Evolutionary conservation across 1,139 yeast species (phyloP).

Genomic region (Scheffersomyces illinoinensis): DNA sequence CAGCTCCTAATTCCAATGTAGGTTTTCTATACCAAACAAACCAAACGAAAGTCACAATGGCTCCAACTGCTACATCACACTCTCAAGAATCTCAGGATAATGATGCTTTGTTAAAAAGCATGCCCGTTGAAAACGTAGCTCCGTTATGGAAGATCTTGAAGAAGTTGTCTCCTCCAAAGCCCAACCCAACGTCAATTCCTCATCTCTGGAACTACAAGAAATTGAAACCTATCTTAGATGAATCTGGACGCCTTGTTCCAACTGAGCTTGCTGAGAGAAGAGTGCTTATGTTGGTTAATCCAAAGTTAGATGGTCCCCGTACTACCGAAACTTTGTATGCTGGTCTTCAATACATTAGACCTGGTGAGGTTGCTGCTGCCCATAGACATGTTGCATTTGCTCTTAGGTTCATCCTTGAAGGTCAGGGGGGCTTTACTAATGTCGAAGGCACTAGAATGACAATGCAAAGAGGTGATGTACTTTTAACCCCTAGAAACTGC

Average conservation of each 20-base stretch:
- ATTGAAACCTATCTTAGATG: slow-evolving; percentile 16
- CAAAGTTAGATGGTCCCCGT: slow-evolving; percentile 18
- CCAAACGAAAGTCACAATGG: neutral
- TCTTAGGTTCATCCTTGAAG: slow-evolving; percentile 20
- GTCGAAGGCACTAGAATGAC: slow-evolving; percentile 19
- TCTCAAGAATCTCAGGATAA: slow-evolving; percentile 8
- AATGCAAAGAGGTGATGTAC: slow-evolving; percentile 21
- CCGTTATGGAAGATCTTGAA: slow-evolving; percentile 24
- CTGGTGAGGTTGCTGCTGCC: slow-evolving; percentile 24
- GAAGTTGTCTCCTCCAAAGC: slow-evolving; percentile 21
- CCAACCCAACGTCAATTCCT: slow-evolving; percentile 19
- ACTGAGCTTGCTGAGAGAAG: slow-evolving; percentile 21
- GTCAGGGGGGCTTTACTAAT: slow-evolving; percentile 21
- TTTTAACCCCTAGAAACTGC: slow-evolving; percentile 23
- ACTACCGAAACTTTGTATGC: slow-evolving; percentile 24
- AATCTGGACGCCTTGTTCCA: slow-evolving; percentile 18
- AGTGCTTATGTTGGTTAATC: slow-evolving; percentile 21
- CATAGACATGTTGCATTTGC: slow-evolving; percentile 23
- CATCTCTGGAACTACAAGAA: slow-evolving; percentile 18
- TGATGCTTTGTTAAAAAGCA: slow-evolving; percentile 9
- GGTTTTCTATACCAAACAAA: no score
- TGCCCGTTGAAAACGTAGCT: slow-evolving; percentile 17
- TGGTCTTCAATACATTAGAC: slow-evolving; percentile 20
- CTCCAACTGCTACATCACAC: neutral
- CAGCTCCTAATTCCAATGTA: no score